These are phyloP conservation scores for Melampsora americana DNA, from an alignment of 1,284 basidiomycete species.

Conservation along the genomic window DNA sequence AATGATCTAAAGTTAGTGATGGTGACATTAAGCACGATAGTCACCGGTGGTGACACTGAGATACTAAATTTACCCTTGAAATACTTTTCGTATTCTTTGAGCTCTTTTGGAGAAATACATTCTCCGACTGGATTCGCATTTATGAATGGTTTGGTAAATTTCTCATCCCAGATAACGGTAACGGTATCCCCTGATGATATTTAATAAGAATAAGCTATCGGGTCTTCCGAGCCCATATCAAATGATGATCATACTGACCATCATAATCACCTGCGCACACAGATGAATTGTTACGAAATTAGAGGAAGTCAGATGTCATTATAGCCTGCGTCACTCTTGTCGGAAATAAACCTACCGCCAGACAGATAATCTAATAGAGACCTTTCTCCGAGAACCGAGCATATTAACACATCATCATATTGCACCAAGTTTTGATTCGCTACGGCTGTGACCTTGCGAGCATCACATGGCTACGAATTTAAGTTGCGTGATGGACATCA, in stretches of 20 bases:
- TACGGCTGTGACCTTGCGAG: constrained; percentile 36
- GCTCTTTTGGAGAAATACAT: not conserved
- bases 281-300: not conserved
- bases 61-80: constrained; percentile 5
- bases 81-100: constrained; percentile 25
- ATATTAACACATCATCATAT: constrained; percentile 38
- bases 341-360: constrained; percentile 19
- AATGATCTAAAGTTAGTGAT: not conserved
- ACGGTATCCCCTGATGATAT: constrained; percentile 34
- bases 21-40: not conserved
- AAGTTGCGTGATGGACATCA: not conserved
- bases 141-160: constrained; percentile 24
- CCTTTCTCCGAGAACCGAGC: constrained; percentile 22
- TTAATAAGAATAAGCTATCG: not conserved
- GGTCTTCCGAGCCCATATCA: not conserved
- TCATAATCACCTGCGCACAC: constrained; percentile 35
- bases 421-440: constrained; percentile 12
- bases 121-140: constrained; percentile 18
- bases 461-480: constrained; percentile 24
- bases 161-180: constrained; percentile 32
- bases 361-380: constrained; percentile 36
- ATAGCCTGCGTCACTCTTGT: not conserved
- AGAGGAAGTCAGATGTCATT: not conserved
- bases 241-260: constrained; percentile 1
- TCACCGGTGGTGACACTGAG: not conserved